Evolutionary conservation across 2,329 filamentous ascomycete genomes (phyloP).

Genomic region (Teratosphaeria destructans): DNA sequence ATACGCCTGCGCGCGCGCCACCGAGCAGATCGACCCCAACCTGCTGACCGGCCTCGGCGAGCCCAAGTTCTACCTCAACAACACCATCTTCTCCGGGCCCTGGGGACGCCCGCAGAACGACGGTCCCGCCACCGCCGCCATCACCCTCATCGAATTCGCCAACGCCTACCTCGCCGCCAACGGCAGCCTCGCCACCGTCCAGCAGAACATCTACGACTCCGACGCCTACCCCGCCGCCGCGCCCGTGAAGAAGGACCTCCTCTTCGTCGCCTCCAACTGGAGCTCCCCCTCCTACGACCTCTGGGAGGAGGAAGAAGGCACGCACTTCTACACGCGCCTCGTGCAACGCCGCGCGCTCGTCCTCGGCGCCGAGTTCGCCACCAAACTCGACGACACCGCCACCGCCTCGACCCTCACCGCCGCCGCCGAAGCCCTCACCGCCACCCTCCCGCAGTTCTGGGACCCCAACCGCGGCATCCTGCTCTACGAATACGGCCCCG

Average conservation of each 20-base stretch:
- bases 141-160: conserved; percentile 23
- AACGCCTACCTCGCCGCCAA: conserved; percentile 18
- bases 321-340: conserved; percentile 24
- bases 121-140: conserved; percentile 22
- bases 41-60: conserved; percentile 23
- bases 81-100: conserved; percentile 20
- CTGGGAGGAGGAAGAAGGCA: conserved; percentile 23
- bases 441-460: conserved; percentile 23
- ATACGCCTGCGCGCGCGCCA: conserved; percentile 18
- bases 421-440: conserved; percentile 17
- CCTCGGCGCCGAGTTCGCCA: conserved; percentile 20
- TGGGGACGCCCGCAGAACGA: conserved; percentile 28
- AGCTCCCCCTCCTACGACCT: conserved; percentile 19
- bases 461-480: conserved; percentile 18
- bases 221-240: conserved; percentile 13
- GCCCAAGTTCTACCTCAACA: conserved; percentile 25
- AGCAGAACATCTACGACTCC: conserved; percentile 22
- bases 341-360: conserved; percentile 22
- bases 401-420: conserved; percentile 18
- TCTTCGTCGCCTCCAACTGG: conserved; percentile 25
- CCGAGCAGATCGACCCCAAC: conserved; percentile 23
- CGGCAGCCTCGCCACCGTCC: conserved; percentile 17
- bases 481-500: conserved; percentile 25
- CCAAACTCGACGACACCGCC: conserved; percentile 16
- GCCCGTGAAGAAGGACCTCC: conserved; percentile 20